Conservation (phyloP, 306 rosid species). For the Cicer chorassanicum region DNA sequence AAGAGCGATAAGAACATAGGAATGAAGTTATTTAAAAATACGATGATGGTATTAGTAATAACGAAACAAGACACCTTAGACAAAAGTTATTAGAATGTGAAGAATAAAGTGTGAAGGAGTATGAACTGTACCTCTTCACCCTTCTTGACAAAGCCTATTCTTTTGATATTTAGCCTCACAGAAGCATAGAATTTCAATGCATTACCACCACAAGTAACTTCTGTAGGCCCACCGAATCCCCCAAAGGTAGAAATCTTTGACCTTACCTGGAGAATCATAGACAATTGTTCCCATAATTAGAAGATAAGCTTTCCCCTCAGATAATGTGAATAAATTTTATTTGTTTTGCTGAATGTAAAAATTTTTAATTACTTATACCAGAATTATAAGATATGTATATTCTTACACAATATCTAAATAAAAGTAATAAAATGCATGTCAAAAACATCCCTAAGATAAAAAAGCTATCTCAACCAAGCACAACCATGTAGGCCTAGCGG, state of each 20-base stretch:
- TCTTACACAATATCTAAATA: conserved; percentile 16
- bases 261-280: conserved; percentile 63
- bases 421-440: conserved; percentile 4
- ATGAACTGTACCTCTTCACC: conserved; percentile 80
- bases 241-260: conserved; percentile 86
- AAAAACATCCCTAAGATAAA: conserved; percentile 24
- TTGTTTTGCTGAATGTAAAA: too few species aligned
- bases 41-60: background rate
- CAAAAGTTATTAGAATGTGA: background rate
- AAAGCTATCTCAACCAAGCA: conserved; percentile 24
- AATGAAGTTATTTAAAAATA: background rate
- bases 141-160: conserved; percentile 74
- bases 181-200: conserved; percentile 94
- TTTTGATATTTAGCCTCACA: conserved; percentile 74
- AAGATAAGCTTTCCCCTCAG: conserved; percentile 14
- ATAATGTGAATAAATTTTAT: background rate
- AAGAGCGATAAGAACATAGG: too few species aligned
- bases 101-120: background rate
- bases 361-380: background rate
- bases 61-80: background rate
- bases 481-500: conserved; percentile 18
- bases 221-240: conserved; percentile 88
- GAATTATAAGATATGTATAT: conserved; percentile 10
- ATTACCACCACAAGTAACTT: conserved; percentile 95
- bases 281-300: conserved; percentile 38